Evolutionary conservation across 805 yeast genomes (phyloP), one percentile per base, ranked within the genome.

Genomic region (Myxozyma nipponensis): DNA sequence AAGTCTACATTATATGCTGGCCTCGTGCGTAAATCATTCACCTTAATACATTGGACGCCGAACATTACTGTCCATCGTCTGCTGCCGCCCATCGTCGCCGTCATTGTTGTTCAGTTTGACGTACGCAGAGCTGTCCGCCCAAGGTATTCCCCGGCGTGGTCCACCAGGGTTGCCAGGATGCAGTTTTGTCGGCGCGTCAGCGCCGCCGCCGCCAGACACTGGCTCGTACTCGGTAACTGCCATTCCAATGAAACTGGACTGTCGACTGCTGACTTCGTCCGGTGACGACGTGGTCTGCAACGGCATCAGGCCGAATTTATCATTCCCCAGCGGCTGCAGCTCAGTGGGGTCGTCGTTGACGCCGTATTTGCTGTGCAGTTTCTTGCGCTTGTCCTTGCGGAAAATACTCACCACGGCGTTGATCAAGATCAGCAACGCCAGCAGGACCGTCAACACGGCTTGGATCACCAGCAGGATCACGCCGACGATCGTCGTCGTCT

Each of bases 401-500:
- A 52, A 43, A 4, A 54, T 21, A 5, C 44, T 26, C 5, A 54
- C 22, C n/a, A 54, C 23, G 13, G 49, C 53, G 26, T 52, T 48
- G 30, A 54, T 45, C 13, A 63, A 18, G 25, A 66, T 62, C 34
- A 66, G 52, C 2, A 62, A 2, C 10, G 60, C 62, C 15, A 66
- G 57, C 10, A 59, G 23, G 7, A 59, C 51, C 5, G 69, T 61
- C 30, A 66, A 57, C 4, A 59, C 48, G 4, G 64, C 60, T 43
- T 66, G 70, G 23, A 66, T 37, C 19, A 64, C 62, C 15, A 66
- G 55, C 40, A 66, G 48, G 2, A 62, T 62, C 23, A 66, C 55
- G 4, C 70, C 70, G 21, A 66, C 59, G 13, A 61, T 64, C 4
- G 69, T 67, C 10, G 59, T 49, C 5, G 60, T 51, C 18, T 67